These are phyloP conservation scores for Paracorniculantispora psalliotae DNA, from an alignment of 2,329 filamentous ascomycete genomes.

Conservation along the genomic window DNA sequence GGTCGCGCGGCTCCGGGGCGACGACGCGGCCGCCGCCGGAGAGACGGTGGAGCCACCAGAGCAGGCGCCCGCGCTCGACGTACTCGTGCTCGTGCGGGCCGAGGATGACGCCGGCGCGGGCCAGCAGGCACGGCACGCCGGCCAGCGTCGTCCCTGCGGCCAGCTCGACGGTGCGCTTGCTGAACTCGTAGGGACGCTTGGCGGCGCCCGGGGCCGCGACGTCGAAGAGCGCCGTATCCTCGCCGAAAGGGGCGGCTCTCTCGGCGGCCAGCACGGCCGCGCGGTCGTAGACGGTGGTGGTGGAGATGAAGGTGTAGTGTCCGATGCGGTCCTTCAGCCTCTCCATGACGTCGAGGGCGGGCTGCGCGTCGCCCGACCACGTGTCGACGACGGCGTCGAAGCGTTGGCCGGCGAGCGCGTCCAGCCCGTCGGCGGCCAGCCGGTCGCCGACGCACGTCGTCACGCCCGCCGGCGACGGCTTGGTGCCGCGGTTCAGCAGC, in stretches of 20 bases:
- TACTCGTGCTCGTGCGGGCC: background rate
- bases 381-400: slow-evolving; percentile 5
- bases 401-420: background rate
- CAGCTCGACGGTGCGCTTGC: background rate
- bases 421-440: background rate
- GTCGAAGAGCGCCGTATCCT: background rate
- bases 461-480: background rate
- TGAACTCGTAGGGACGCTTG: background rate
- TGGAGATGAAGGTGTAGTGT: slow-evolving; percentile 2
- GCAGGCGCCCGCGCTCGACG: background rate
- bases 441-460: background rate
- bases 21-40: background rate
- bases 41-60: background rate
- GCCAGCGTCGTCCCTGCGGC: background rate
- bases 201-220: background rate
- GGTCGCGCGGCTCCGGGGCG: background rate
- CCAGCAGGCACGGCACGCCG: background rate
- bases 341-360: background rate
- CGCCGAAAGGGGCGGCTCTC: too few relatives aligned
- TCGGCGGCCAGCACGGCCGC: background rate
- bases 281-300: background rate
- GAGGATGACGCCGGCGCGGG: background rate
- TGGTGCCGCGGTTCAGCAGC: background rate
- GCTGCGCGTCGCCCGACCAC: background rate
- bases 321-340: background rate